phyloP scores from a whole-genome alignment of 441 rosid genomes.

The Aquilaria agallochum region DNA sequence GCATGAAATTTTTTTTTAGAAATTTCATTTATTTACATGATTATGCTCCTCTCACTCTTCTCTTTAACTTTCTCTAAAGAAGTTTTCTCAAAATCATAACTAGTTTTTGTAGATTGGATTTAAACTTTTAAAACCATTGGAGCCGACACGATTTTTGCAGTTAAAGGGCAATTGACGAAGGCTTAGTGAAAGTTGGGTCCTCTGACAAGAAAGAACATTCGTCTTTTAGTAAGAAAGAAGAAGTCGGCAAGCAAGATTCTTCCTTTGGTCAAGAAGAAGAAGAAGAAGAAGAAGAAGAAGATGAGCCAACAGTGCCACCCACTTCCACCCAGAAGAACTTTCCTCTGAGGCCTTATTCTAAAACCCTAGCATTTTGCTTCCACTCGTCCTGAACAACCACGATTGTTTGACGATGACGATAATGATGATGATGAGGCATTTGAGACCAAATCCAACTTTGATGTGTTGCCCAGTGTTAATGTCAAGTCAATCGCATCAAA shows the following conservation, averaged over 20 bases:
- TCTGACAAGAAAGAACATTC: slow-evolving; percentile 20
- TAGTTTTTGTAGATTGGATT: too few species aligned
- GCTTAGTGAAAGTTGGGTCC: slow-evolving; percentile 16
- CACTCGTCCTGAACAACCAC: too few species aligned
- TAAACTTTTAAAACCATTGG: too few species aligned
- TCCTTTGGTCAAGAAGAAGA: too few species aligned
- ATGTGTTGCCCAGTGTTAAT: background rate
- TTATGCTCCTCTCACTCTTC: too few species aligned
- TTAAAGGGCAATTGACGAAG: too few species aligned
- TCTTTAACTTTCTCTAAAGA: too few species aligned
- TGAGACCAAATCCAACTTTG: slow-evolving; percentile 27
- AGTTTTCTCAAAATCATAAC: too few species aligned
- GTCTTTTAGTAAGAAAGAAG: slow-evolving; percentile 24
- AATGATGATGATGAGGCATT: slow-evolving; percentile 8
- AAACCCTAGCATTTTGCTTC: background rate
- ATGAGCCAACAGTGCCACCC: background rate
- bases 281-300: background rate
- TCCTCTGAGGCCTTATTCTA: slow-evolving; percentile 6
- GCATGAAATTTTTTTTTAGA: too few species aligned
- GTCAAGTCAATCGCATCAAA: slow-evolving; percentile 28
- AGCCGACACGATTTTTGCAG: too few species aligned
- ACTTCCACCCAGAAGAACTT: background rate
- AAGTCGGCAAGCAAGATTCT: slow-evolving; percentile 20
- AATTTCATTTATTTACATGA: too few species aligned
- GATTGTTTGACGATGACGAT: slow-evolving; percentile 13